Percentiles rank a stretch among this genome's conserved stretches.
These are phyloP conservation scores for Penicillium riverlandense DNA, from an alignment of 495 filamentous ascomycete genomes.

Conservation along the genomic window DNA sequence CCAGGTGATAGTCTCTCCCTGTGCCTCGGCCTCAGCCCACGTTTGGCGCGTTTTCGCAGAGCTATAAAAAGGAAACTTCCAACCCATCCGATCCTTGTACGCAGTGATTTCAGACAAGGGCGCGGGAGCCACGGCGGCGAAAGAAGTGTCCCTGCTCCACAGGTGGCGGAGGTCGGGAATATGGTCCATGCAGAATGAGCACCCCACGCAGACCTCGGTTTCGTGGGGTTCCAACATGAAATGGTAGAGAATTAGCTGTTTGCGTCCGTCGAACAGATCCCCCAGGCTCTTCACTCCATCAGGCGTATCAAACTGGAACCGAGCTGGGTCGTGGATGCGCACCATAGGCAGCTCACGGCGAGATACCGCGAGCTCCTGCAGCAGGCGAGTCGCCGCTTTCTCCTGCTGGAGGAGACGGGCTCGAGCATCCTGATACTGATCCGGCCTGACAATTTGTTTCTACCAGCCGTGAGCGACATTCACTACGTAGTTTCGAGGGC, in stretches of 20 bases:
- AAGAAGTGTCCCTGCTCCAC: slow-evolving; percentile 21
- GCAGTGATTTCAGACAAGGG: slow-evolving; percentile 25
- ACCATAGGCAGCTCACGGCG: slow-evolving; percentile 34
- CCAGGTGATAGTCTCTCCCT: slow-evolving; percentile 14
- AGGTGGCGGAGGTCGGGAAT: slow-evolving; percentile 30
- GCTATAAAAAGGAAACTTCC: slow-evolving; percentile 38
- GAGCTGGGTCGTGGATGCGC: slow-evolving; percentile 17
- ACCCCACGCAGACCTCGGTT: slow-evolving; percentile 27
- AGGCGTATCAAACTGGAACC: slow-evolving; percentile 29
- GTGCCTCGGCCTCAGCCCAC: slow-evolving; percentile 13
- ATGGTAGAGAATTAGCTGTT: slow-evolving; percentile 41
- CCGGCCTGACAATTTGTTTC: slow-evolving; percentile 2
- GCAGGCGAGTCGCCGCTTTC: slow-evolving; percentile 24
- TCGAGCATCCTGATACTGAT: slow-evolving; percentile 33
- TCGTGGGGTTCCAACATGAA: slow-evolving; percentile 36
- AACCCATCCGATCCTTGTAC: slow-evolving; percentile 31
- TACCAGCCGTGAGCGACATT: background rate
- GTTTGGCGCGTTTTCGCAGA: slow-evolving; percentile 13
- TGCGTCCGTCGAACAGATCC: slow-evolving; percentile 31
- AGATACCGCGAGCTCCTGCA: slow-evolving; percentile 20
- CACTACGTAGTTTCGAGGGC: no score
- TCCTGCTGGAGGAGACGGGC: slow-evolving; percentile 32
- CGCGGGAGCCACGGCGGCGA: slow-evolving; percentile 30
- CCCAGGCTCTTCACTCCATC: slow-evolving; percentile 21
- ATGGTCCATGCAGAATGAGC: slow-evolving; percentile 31